Conservation (phyloP, 129 eudicot species). For the Lactuca saligna region DNA sequence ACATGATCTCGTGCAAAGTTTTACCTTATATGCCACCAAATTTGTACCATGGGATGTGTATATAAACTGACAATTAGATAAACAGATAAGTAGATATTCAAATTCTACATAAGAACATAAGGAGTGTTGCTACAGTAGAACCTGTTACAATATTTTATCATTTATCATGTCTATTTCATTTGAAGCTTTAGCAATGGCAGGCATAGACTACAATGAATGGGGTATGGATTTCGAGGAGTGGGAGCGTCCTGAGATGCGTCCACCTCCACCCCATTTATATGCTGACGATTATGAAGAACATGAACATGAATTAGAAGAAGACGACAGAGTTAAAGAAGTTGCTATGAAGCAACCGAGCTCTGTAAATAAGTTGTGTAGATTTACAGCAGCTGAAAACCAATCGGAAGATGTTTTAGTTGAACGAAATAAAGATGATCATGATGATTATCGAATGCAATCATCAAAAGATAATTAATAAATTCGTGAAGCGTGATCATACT, state of each 20-base stretch:
- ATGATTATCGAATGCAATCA: conserved; percentile 5
- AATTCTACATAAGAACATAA: background rate
- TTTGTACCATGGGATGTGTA: background rate
- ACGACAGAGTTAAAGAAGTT: background rate
- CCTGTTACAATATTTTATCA: background rate
- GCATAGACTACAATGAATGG: conserved; percentile 27
- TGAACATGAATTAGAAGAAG: background rate
- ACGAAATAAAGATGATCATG: conserved; percentile 2
- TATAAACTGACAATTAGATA: background rate
- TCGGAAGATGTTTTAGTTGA: conserved; percentile 7
- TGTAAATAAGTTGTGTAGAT: conserved; percentile 6
- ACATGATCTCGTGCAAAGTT: conserved; percentile 29
- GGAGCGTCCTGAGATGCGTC: conserved; percentile 23
- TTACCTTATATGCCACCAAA: conserved; percentile 1
- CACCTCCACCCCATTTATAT: conserved; percentile 29
- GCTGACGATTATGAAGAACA: conserved; percentile 24
- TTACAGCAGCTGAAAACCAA: background rate
- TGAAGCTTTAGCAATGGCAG: conserved; percentile 45
- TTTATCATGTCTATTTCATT: conserved; percentile 34
- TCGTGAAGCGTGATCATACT: background rate
- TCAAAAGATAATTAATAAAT: background rate
- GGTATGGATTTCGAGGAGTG: conserved; percentile 28
- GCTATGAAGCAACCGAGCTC: background rate
- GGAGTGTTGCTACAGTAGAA: background rate
- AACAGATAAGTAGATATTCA: conserved; percentile 2